Base-by-base conservation (phyloP, 2,329 filamentous ascomycete genomes). In the Stemphylium vesicarium region DNA sequence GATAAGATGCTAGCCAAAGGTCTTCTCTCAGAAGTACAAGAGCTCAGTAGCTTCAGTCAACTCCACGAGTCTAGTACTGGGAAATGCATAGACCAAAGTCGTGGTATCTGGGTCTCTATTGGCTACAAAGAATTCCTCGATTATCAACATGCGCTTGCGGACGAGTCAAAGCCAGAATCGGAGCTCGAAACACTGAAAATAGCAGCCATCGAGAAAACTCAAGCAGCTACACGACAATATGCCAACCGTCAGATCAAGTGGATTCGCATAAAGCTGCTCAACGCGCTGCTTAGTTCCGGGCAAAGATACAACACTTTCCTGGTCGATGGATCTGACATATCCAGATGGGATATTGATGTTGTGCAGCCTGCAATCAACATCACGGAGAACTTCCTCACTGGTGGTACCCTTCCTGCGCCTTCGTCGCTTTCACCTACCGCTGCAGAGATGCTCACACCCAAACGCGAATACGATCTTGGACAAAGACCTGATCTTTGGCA, bases 61-160 rank as follows among this genome's bases (percentile, higher is more conserved):
- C 63, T 75, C 4, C 75, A 81, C 49, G 71, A 78, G 42, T 70
- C 77, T 0, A 67, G 78, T 1, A 65, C 63, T 4, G 88, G 86
- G 0, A 74, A 80, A 1, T 61, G 75, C 0, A 76, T 95, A 2
- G 92, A 98, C 69, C 82, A 86, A 61, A 90, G 85, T 1, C 86
- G 88, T 48, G 96, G 95, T 0, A 96, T 99, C 38, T 99, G 94
- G 92, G 90, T 96, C 48, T 95, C 93, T 1, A 99, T 99, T 58
- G 95, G 95, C 1, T 97, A 92, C 77, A 97, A 96, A 72, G 92
- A 99, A 70, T 89, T 98, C 70, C 84, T 90, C 53, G 82, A 85
- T 0, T 96, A 92, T 68, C 78, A 93, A 18, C 36, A 57, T 10
- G 75, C 73, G 4, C 58, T 77, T 3, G 16, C 20, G 8, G 43